phyloP scores from a whole-genome alignment of 2,329 filamentous ascomycete genomes.

The Epichloe amarillans region DNA sequence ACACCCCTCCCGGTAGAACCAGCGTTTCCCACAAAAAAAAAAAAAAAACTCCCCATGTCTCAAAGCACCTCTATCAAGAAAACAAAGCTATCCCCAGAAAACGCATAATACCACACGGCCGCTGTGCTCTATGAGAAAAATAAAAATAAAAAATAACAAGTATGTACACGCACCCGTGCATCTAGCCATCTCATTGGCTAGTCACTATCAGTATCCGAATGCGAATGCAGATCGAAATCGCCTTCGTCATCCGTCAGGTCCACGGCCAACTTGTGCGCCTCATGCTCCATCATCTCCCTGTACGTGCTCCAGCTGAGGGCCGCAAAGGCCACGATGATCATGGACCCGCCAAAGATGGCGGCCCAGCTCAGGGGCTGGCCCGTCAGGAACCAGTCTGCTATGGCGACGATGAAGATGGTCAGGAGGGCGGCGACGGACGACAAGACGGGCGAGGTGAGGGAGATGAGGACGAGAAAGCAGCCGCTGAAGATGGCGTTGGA shows the following conservation, averaged over 20 bases:
- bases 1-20: too few relatives aligned
- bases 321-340: conserved; percentile 83
- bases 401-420: conserved; percentile 91
- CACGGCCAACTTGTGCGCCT: conserved; percentile 40
- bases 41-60: too few relatives aligned
- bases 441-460: conserved; percentile 80
- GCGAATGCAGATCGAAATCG: conserved; percentile 23
- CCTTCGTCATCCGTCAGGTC: conserved; percentile 35
- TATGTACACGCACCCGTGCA: too few relatives aligned
- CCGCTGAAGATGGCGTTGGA: conserved; percentile 90
- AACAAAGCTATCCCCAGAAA: too few relatives aligned
- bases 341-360: conserved; percentile 64
- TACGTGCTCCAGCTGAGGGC: conserved; percentile 86
- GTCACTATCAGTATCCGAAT: neutral
- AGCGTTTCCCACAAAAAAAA: too few relatives aligned
- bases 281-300: conserved; percentile 83
- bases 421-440: conserved; percentile 85
- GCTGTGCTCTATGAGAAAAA: too few relatives aligned
- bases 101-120: too few relatives aligned
- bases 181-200: neutral
- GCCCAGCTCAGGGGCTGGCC: conserved; percentile 62
- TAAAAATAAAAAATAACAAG: too few relatives aligned
- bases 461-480: conserved; percentile 84
- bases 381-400: conserved; percentile 79
- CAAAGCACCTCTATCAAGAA: too few relatives aligned